Percentiles rank a stretch among this genome's conserved stretches.
Conservation (phyloP, 2,329 filamentous ascomycete genomes). For the Trichoderma sp. region DNA sequence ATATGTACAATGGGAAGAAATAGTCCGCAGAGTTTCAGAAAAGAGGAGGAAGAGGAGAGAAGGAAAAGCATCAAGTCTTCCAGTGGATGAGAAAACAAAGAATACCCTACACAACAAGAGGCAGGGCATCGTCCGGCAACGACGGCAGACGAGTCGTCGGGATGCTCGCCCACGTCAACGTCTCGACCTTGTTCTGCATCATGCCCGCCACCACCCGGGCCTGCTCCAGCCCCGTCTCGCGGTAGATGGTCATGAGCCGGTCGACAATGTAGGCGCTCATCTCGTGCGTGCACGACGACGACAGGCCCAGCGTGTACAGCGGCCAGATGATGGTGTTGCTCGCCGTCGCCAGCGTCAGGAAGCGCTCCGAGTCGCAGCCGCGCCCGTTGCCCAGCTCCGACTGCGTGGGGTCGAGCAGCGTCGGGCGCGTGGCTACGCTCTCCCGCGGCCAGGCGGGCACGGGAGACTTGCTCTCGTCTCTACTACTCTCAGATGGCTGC, state of each 20-base stretch:
- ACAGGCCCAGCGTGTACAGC: slow-evolving; percentile 53
- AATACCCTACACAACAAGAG: slow-evolving; percentile 36
- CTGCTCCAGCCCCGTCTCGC: slow-evolving; percentile 51
- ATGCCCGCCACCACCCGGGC: slow-evolving; percentile 48
- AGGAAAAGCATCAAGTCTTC: no score
- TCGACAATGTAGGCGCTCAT: slow-evolving; percentile 50
- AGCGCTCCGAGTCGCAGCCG: slow-evolving; percentile 46
- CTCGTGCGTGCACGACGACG: slow-evolving; percentile 47
- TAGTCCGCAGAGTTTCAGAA: not conserved
- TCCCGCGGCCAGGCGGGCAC: slow-evolving; percentile 22
- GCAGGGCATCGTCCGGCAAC: slow-evolving; percentile 34
- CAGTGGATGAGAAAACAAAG: not conserved
- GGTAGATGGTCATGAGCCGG: slow-evolving; percentile 49
- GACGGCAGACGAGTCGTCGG: slow-evolving; percentile 37
- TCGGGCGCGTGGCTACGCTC: slow-evolving; percentile 38
- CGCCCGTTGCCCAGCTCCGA: slow-evolving; percentile 35
- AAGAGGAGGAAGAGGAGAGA: not conserved
- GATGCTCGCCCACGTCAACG: slow-evolving; percentile 35
- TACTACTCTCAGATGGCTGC: not conserved
- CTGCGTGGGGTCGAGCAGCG: slow-evolving; percentile 47
- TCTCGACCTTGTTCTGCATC: slow-evolving; percentile 44
- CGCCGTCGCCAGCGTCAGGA: slow-evolving; percentile 53
- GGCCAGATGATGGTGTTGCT: slow-evolving; percentile 56
- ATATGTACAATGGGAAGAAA: not conserved
- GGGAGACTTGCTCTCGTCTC: slow-evolving; percentile 22